These are phyloP conservation scores for Eutrema yunnanense DNA, from an alignment of 345 rosid species.

Conservation along the genomic window DNA sequence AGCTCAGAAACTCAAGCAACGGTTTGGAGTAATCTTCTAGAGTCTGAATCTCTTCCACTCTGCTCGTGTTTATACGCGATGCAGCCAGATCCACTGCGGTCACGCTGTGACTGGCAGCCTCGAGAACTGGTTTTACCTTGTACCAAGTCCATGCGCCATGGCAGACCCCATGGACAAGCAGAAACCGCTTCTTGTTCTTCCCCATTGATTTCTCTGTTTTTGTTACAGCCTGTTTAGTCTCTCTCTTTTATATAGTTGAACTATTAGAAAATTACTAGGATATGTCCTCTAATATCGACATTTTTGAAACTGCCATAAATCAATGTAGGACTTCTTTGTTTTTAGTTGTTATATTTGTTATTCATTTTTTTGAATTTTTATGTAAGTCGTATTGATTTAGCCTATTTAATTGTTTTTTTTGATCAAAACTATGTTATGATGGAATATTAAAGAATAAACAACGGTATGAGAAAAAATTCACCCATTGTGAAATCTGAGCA, in stretches of 20 bases:
- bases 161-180: conserved; percentile 33
- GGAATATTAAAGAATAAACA: no score
- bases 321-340: no score
- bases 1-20: conserved; percentile 9
- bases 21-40: conserved; percentile 24
- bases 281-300: no score
- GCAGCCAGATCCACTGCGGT: conserved; percentile 34
- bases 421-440: no score
- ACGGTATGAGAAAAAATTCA: no score
- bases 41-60: conserved; percentile 20
- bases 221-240: background rate
- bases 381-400: no score
- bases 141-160: conserved; percentile 49
- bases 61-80: conserved; percentile 25
- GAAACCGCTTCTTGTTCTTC: conserved; percentile 13
- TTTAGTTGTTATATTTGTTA: no score
- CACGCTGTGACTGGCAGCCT: conserved; percentile 30
- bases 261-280: background rate
- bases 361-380: no score
- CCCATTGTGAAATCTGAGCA: no score
- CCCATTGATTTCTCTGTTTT: background rate
- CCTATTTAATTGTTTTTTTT: no score
- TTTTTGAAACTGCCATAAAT: no score
- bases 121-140: conserved; percentile 25
- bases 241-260: background rate